phyloP scores from a whole-genome alignment of 2,329 filamentous ascomycete genomes.

The Fusarium multiceps region DNA sequence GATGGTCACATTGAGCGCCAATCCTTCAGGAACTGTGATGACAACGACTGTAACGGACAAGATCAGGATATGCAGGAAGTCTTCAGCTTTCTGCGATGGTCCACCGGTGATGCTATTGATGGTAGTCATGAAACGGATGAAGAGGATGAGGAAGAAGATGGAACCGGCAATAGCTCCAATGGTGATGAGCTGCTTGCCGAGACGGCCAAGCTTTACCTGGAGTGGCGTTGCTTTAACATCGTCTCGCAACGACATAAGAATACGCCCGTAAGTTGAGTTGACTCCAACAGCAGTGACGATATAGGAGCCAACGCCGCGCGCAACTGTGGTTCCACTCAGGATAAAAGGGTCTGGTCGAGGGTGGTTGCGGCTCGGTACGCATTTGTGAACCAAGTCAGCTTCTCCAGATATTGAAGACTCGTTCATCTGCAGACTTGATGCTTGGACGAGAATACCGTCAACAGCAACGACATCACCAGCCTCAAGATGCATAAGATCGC shows the following conservation, averaged over 20 bases:
- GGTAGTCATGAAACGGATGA: conserved; percentile 54
- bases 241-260: conserved; percentile 80
- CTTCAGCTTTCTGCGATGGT: conserved; percentile 63
- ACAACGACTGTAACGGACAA: conserved; percentile 69
- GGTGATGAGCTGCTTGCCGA: conserved; percentile 78
- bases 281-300: conserved; percentile 79
- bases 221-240: conserved; percentile 82
- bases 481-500: conserved; percentile 78
- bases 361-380: conserved; percentile 66
- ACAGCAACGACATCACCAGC: conserved; percentile 78
- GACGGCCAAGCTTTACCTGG: conserved; percentile 79
- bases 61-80: conserved; percentile 69
- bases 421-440: conserved; percentile 68
- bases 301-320: conserved; percentile 80
- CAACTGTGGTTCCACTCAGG: conserved; percentile 80
- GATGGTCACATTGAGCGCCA: conserved; percentile 70
- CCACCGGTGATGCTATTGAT: conserved; percentile 52
- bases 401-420: conserved; percentile 83
- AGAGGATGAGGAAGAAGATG: conserved; percentile 56
- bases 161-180: conserved; percentile 55
- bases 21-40: conserved; percentile 69
- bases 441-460: conserved; percentile 74
- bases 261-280: conserved; percentile 80
- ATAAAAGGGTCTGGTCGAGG: conserved; percentile 78
- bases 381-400: conserved; percentile 78